Percentiles rank a stretch among this genome's conserved stretches.
Conservation (phyloP, 345 rosid species). For the Acer saccharum region DNA sequence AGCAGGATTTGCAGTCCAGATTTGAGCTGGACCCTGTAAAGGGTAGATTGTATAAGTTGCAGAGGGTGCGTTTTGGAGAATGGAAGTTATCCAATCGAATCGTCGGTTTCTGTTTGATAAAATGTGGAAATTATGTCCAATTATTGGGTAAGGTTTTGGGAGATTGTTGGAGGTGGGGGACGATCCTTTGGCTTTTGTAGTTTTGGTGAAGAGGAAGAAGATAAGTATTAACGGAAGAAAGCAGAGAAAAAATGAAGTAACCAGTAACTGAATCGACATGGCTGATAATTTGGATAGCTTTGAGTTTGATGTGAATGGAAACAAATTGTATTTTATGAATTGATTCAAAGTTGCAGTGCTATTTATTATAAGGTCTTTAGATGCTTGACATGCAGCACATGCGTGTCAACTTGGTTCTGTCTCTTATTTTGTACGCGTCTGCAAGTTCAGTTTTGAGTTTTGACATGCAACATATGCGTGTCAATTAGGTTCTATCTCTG, state of each 20-base stretch:
- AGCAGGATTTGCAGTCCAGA: conserved; percentile 61
- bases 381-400: too few relatives aligned
- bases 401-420: too few relatives aligned
- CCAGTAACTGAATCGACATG: conserved; percentile 2
- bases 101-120: conserved; percentile 8
- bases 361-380: not conserved
- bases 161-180: not conserved
- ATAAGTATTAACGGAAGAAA: not conserved
- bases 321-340: not conserved
- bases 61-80: conserved; percentile 19
- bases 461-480: too few relatives aligned
- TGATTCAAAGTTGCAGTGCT: not conserved
- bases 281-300: not conserved
- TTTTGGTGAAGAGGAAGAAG: not conserved
- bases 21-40: not conserved
- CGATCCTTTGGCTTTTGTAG: not conserved
- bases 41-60: conserved; percentile 14
- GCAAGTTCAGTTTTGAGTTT: too few relatives aligned
- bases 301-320: not conserved
- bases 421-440: too few relatives aligned
- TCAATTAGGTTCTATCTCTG: too few relatives aligned
- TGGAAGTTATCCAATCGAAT: conserved; percentile 17
- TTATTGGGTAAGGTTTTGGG: conserved; percentile 21
- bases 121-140: conserved; percentile 12
- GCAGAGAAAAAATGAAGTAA: not conserved